Evolutionary conservation across 805 yeast genomes (phyloP), one percentile per base, ranked within the genome.

Genomic region (Torulaspora microellipsoides): DNA sequence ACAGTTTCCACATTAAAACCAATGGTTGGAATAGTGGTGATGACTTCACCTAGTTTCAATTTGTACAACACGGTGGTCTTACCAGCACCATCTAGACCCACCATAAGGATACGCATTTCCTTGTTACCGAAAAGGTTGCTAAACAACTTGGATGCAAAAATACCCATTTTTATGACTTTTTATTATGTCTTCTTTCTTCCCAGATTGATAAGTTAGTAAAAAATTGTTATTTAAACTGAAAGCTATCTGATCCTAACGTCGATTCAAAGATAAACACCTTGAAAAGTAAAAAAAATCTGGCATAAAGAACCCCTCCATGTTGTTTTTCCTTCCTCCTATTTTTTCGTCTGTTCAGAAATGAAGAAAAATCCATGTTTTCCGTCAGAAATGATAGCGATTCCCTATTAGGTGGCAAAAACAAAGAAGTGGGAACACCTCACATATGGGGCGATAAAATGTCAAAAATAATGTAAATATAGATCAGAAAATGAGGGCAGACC

Each of bases 21-120:
- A 70, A 89, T 88, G 56, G 96, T 89, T 71, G 96, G 96, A 65
- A 88, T 89, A 40, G 96, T 89, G 61, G 95, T 88, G 64, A 89
- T 95, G 62, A 89, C 87, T 76, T 89, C 96, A 67, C 96, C 96
- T 60, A 89, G 80, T 72, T 89, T 89, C 70, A 89, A 81, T 76
- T 89, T 89, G 75, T 89, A 89, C 64, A 89, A 78, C 66, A 89
- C 90, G 70, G 97, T 89, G 70, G 96, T 89, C 75, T 89, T 89
- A 84, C 97, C 97, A 58, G 97, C 97, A 65, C 95, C 96, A 71
- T 89, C 96, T 62, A 89, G 80, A 73, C 97, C 97, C 66, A 89
- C 96, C 96, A 89, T 89, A 71, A 89, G 82, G 65, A 89, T 89
- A 76, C 96, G 85, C 96, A 89, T 90, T 70, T 89, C 98, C 76